Percentiles rank a stretch among this genome's conserved stretches.
These are phyloP conservation scores for Fusarium tuaranense DNA, from an alignment of 2,329 filamentous ascomycete genomes.

Conservation along the genomic window DNA sequence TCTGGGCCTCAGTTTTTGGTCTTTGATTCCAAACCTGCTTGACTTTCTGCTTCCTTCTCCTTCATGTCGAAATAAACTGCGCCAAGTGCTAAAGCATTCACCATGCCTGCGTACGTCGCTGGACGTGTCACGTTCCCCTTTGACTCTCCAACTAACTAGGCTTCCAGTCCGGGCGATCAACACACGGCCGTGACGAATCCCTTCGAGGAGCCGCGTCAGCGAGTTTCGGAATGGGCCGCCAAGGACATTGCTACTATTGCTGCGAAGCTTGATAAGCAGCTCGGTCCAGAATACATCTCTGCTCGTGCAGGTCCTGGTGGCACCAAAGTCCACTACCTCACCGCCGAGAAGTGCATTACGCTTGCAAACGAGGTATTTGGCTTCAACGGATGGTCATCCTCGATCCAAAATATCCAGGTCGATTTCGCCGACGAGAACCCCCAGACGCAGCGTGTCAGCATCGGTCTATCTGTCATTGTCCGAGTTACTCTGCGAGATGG, in stretches of 20 bases:
- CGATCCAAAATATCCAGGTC: slow-evolving; percentile 93
- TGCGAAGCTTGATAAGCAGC: slow-evolving; percentile 87
- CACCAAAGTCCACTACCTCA: slow-evolving; percentile 89
- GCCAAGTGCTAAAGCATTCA: slow-evolving; percentile 29
- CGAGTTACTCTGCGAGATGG: slow-evolving; percentile 92
- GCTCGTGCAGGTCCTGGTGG: slow-evolving; percentile 85
- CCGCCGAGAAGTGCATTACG: slow-evolving; percentile 96
- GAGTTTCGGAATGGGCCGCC: slow-evolving; percentile 86
- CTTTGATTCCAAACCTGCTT: not conserved
- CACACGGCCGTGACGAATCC: slow-evolving; percentile 74
- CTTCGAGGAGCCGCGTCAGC: slow-evolving; percentile 78
- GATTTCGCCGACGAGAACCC: slow-evolving; percentile 94
- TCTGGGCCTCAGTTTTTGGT: not conserved
- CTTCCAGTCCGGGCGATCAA: slow-evolving; percentile 74
- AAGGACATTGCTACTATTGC: slow-evolving; percentile 90
- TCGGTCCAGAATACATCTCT: slow-evolving; percentile 96
- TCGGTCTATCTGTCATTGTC: slow-evolving; percentile 91
- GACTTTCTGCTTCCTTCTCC: not conserved
- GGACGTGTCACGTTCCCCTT: slow-evolving; percentile 19
- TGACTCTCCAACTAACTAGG: slow-evolving; percentile 29
- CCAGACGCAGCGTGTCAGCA: slow-evolving; percentile 80
- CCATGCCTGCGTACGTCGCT: slow-evolving; percentile 59
- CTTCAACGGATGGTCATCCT: slow-evolving; percentile 97
- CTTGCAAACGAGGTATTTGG: slow-evolving; percentile 96
- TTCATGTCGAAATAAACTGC: slow-evolving; percentile 41